These are phyloP conservation scores for Solanum ossicruentum DNA, from an alignment of 257 asterid species.

Conservation along the genomic window DNA sequence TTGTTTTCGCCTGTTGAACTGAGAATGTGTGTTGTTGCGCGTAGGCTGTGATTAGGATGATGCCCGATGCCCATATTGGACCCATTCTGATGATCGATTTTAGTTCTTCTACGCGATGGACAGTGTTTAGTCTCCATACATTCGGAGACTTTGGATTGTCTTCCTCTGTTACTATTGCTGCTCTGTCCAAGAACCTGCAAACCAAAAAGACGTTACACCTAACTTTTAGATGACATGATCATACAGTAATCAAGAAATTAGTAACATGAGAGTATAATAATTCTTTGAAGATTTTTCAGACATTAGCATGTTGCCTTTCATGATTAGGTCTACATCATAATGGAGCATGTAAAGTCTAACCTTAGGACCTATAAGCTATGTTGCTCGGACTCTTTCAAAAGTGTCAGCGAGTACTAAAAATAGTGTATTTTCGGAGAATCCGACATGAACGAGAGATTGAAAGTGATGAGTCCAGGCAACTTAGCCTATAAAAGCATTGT, in stretches of 20 bases:
- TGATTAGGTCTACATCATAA: background rate
- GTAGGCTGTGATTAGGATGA: constrained; percentile 57
- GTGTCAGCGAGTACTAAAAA: too few relatives aligned
- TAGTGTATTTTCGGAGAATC: too few relatives aligned
- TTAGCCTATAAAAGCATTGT: background rate
- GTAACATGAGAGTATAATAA: background rate
- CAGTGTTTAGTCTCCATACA: constrained; percentile 55
- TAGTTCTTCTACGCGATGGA: constrained; percentile 83
- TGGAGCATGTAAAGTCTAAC: background rate
- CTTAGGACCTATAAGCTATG: background rate
- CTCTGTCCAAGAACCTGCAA: constrained; percentile 69
- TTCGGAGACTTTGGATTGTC: constrained; percentile 52
- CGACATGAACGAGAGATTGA: too few relatives aligned
- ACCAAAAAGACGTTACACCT: background rate
- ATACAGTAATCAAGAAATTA: background rate
- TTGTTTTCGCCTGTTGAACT: constrained; percentile 71
- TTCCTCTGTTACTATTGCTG: constrained; percentile 42
- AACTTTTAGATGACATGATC: background rate
- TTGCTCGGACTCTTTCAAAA: background rate
- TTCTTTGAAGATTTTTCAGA: background rate
- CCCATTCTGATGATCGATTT: constrained; percentile 74
- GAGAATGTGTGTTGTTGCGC: constrained; percentile 82
- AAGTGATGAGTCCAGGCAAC: too few relatives aligned
- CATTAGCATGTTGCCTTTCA: background rate
- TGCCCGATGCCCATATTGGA: constrained; percentile 96